phyloP scores from a whole-genome alignment of 129 eudicot species.

The Tagetes patula region DNA sequence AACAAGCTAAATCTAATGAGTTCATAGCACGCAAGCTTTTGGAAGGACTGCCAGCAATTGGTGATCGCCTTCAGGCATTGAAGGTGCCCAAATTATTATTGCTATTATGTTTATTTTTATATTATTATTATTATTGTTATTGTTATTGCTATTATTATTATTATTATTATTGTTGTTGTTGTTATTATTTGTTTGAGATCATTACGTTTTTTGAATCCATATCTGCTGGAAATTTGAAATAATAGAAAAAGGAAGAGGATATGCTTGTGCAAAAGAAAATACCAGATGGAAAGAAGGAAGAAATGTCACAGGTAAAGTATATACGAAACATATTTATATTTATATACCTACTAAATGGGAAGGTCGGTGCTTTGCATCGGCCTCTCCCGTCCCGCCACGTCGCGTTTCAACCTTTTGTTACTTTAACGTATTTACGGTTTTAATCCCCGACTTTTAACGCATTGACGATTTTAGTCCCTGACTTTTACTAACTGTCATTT shows the following conservation, averaged over 20 bases:
- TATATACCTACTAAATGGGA: neutral
- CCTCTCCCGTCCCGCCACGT: no score
- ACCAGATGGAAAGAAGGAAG: slow-evolving; percentile 95
- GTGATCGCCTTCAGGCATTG: slow-evolving; percentile 78
- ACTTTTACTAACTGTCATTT: no score
- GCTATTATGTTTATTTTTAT: neutral
- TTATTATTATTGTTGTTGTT: neutral
- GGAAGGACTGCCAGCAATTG: slow-evolving; percentile 90
- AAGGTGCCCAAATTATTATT: slow-evolving; percentile 49
- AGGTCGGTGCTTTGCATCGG: neutral
- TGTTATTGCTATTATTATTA: neutral
- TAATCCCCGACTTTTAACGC: no score
- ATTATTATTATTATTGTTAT: neutral
- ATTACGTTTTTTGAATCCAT: neutral
- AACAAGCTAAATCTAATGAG: slow-evolving; percentile 86
- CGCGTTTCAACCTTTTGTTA: no score
- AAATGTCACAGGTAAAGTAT: slow-evolving; percentile 86
- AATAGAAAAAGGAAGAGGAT: slow-evolving; percentile 90
- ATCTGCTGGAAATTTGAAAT: slow-evolving; percentile 19
- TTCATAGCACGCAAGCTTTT: slow-evolving; percentile 69
- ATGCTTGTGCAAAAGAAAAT: slow-evolving; percentile 98
- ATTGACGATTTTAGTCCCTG: no score
- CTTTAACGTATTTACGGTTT: no score
- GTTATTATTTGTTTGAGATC: neutral
- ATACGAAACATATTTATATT: slow-evolving; percentile 8